Evolutionary conservation across 176 grass and related monocot species (phyloP).

Genomic region (Carex parvula): DNA sequence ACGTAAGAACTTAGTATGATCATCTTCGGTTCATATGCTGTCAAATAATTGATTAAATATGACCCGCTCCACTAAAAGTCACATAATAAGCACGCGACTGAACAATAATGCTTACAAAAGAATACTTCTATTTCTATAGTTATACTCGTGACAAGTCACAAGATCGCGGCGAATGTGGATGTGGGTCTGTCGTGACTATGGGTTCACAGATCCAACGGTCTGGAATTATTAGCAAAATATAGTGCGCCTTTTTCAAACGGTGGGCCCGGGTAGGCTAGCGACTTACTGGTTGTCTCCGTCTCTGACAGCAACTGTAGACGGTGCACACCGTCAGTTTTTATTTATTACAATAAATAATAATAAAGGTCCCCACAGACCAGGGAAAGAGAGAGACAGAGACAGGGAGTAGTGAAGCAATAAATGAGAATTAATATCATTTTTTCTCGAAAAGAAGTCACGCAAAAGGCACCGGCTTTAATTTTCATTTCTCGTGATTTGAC

Average conservation of each 20-base stretch:
- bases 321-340: neutral
- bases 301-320: constrained; percentile 15
- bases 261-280: constrained; percentile 1
- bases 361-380: neutral
- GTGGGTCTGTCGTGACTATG: neutral
- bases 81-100: neutral
- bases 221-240: neutral
- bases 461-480: neutral
- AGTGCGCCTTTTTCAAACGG: neutral
- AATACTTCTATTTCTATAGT: neutral
- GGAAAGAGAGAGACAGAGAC: neutral
- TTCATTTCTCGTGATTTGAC: constrained; percentile 26
- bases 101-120: neutral
- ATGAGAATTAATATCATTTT: neutral
- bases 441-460: constrained; percentile 8
- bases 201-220: constrained; percentile 9
- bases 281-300: constrained; percentile 12
- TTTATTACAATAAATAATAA: neutral
- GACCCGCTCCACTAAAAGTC: neutral
- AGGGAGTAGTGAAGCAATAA: neutral
- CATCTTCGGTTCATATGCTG: neutral
- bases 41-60: neutral
- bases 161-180: neutral
- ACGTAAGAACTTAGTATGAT: neutral
- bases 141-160: neutral